Conservation (phyloP, 2,329 filamentous ascomycete genomes). For the Bimuria novae-zelandiae region DNA sequence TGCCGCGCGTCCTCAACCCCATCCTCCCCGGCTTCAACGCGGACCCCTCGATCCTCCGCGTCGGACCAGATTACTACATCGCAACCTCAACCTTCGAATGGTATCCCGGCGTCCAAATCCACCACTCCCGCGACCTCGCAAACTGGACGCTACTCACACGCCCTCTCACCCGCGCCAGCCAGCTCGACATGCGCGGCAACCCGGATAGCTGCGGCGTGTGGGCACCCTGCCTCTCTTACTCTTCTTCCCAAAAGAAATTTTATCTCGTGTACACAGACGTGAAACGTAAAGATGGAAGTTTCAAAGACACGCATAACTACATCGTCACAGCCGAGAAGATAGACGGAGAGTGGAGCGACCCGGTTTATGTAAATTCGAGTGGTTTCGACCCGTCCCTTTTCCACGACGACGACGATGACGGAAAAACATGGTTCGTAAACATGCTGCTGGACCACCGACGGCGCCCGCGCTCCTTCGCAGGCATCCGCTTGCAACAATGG, state of each 20-base stretch:
- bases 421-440: constrained; percentile 45
- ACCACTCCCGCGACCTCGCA: constrained; percentile 59
- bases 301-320: constrained; percentile 68
- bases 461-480: constrained; percentile 53
- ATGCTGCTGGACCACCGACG: constrained; percentile 44
- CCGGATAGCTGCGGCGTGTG: constrained; percentile 63
- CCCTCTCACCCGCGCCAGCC: constrained; percentile 56
- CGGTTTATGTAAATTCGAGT: constrained; percentile 62
- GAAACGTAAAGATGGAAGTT: constrained; percentile 68
- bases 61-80: constrained; percentile 60
- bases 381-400: constrained; percentile 62
- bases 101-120: constrained; percentile 65
- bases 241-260: constrained; percentile 63
- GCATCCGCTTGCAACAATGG: constrained; percentile 64
- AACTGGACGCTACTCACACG: constrained; percentile 60
- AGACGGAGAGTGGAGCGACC: constrained; percentile 66
- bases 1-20: constrained; percentile 52
- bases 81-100: constrained; percentile 67
- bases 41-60: constrained; percentile 61
- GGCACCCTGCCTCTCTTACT: constrained; percentile 67
- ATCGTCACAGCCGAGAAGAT: constrained; percentile 59
- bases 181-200: constrained; percentile 58
- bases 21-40: constrained; percentile 66
- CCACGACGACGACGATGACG: constrained; percentile 44
- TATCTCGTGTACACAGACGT: constrained; percentile 70